These are phyloP conservation scores for Ceratocystiopsis minuta DNA, from an alignment of 2,329 filamentous ascomycete species.

Conservation along the genomic window DNA sequence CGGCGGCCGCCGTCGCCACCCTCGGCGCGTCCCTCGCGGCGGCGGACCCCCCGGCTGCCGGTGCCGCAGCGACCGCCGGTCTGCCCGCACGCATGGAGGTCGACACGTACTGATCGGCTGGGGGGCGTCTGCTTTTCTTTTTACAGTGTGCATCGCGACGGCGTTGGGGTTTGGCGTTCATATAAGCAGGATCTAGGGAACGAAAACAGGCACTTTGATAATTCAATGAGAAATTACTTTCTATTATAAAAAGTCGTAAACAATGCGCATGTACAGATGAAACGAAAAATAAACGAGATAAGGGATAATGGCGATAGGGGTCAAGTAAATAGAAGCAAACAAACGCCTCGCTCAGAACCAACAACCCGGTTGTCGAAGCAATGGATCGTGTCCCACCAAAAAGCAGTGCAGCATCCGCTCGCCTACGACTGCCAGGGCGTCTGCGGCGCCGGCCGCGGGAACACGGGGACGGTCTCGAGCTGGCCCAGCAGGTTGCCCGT, in stretches of 20 bases:
- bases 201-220: not conserved
- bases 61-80: constrained; percentile 4
- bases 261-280: not conserved
- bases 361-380: not conserved
- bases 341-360: constrained; percentile 8
- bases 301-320: too few species aligned
- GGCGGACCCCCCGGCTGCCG: constrained; percentile 9
- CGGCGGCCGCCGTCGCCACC: constrained; percentile 17
- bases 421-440: constrained; percentile 35
- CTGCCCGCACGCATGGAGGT: constrained; percentile 25
- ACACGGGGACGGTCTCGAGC: constrained; percentile 63
- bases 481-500: constrained; percentile 71
- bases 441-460: constrained; percentile 58
- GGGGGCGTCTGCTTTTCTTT: not conserved
- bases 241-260: not conserved
- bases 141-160: not conserved
- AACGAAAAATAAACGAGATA: not conserved
- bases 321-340: not conserved
- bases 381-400: too few species aligned
- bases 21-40: constrained; percentile 16
- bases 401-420: not conserved
- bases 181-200: not conserved
- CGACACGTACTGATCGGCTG: constrained; percentile 29
- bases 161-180: constrained; percentile 1
- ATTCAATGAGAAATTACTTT: not conserved